Base-by-base conservation (phyloP, 2,329 filamentous ascomycete genomes). In the Arthrobotrys sphaeroides region DNA sequence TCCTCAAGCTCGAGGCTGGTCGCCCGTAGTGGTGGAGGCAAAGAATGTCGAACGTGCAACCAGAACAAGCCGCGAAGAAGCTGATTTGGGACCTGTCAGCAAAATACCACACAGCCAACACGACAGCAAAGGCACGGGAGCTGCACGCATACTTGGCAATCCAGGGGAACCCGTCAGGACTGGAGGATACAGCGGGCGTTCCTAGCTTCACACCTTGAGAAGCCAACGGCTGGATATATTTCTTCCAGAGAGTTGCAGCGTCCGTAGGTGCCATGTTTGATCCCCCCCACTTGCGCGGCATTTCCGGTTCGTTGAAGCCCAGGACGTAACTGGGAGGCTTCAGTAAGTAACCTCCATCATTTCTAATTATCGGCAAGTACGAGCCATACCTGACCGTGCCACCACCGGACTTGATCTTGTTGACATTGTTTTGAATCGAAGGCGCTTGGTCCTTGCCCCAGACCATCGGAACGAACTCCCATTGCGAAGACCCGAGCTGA, bases 231-330 rank as follows among this genome's bases (percentile, higher is more conserved):
- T 66, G 45, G 4, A 66, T 43, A 31, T 66, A 66, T 3, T 43
- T 13, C 18, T 45, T 43, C 61, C 61, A 66, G 3, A 31, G 22
- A 0, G 49, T 31, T 10, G 61, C 47, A 0, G 61, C 61, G n/a
- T 42, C 26, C 0, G 18, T 36, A 5, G 61, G 61, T 1, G 45
- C 20, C 4, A 66, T 5, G 18, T 66, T 24, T 1, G 61, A 66
- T 24, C 61, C 47, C n/a, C 61, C 61, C 61, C 61, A 66, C 10
- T 55, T 66, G 1, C 22, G 45, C 10, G 61, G 61, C 5, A 66
- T 66, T 10, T 66, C 61, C 3, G 61, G 61, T 12, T 66, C 61
- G 13, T 66, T 66, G 24, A 66, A 66, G 9, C 61, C 61, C 10
- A 66, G 45, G 2, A 66, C 33, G 16, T 53, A 55, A 1, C 61